Evolutionary conservation across 2,329 filamentous ascomycete species (phyloP).

Genomic region (Colletotrichum theobromicola): DNA sequence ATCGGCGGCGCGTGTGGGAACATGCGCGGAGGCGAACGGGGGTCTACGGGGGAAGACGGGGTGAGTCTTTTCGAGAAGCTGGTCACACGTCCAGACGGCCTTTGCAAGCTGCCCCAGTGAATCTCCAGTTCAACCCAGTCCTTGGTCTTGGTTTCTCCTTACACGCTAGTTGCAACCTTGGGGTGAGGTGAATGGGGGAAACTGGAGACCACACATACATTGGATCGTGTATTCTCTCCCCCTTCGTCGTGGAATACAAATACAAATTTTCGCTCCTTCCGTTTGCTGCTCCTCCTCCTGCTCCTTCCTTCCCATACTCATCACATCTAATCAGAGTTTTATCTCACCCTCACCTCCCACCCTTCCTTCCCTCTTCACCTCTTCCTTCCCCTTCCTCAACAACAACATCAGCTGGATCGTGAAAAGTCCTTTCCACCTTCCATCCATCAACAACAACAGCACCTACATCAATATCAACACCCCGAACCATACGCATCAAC

Average conservation of each 20-base stretch:
- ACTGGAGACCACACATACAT: background rate
- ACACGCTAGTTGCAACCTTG: background rate
- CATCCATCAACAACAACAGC: background rate
- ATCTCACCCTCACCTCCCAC: background rate
- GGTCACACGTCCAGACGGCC: background rate
- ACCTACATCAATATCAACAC: background rate
- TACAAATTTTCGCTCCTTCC: background rate
- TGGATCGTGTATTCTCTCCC: background rate
- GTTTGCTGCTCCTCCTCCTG: background rate
- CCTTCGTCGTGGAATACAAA: background rate
- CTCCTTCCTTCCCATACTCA: background rate
- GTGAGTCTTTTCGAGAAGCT: constrained; percentile 1
- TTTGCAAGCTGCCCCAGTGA: background rate
- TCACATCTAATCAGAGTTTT: constrained; percentile 5
- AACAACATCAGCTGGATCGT: background rate
- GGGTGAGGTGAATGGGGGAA: background rate
- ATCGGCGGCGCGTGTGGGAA: constrained; percentile 3
- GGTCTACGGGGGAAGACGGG: constrained; percentile 10
- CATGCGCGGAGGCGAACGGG: constrained; percentile 17
- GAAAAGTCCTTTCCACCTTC: background rate
- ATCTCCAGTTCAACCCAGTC: background rate
- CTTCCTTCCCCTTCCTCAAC: background rate
- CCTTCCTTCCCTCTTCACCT: background rate
- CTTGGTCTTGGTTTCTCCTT: background rate
- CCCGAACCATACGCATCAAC: background rate